A percentile compares a stretch with the other conserved stretches of the same genome.
phyloP scores from a whole-genome alignment of 164 flowering plant genomes.

The Buxus sempervirens region DNA sequence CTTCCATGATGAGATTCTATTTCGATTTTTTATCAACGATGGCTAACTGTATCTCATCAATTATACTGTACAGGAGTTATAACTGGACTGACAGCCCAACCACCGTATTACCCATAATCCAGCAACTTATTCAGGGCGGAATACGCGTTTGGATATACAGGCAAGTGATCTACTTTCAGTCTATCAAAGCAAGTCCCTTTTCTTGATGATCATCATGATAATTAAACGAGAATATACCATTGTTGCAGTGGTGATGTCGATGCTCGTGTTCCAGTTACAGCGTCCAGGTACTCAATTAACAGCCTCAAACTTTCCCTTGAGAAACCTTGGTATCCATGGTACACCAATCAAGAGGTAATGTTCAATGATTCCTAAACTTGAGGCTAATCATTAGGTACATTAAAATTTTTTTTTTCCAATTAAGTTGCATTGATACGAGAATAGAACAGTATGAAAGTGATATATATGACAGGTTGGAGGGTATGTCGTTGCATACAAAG shows the following conservation, averaged over 20 bases:
- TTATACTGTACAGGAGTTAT: not conserved
- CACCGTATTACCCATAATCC: conserved; percentile 21
- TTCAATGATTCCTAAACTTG: not conserved
- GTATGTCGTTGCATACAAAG: conserved; percentile 31
- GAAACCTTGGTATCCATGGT: conserved; percentile 39
- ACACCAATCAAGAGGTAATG: conserved; percentile 23
- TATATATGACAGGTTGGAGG: conserved; percentile 37
- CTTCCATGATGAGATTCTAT: too few species aligned
- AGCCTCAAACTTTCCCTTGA: conserved; percentile 16
- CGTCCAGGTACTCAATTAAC: conserved; percentile 26
- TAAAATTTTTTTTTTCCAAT: too few species aligned
- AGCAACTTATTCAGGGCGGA: conserved; percentile 19
- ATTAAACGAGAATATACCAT: too few species aligned
- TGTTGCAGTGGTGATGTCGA: conserved; percentile 35
- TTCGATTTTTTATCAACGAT: not conserved
- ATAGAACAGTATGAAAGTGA: conserved; percentile 1
- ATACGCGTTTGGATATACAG: conserved; percentile 30
- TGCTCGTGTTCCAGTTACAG: conserved; percentile 28
- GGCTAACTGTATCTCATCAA: not conserved
- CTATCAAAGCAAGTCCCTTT: not conserved
- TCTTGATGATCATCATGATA: too few species aligned
- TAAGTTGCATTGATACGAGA: too few species aligned
- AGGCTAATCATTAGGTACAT: not conserved
- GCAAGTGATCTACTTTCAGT: not conserved
- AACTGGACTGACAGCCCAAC: conserved; percentile 9